Conservation (phyloP, 768 basidiomycete species). For the Phanerochaete sordida region DNA sequence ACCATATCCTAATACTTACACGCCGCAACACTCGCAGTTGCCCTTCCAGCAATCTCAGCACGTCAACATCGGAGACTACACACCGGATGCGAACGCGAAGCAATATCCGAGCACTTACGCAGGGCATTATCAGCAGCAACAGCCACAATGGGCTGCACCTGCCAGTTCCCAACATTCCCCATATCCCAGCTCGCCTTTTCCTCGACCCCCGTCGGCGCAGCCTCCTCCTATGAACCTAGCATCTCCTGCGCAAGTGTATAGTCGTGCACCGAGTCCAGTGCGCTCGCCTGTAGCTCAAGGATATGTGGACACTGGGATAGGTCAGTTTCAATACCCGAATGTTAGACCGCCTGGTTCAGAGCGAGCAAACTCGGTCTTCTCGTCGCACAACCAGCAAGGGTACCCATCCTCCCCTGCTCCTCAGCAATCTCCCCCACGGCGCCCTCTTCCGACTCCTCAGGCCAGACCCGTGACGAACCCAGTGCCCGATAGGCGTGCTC, state of each 20-base stretch:
- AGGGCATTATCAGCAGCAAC: not conserved
- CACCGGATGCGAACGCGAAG: not conserved
- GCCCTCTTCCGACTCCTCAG: constrained; percentile 7
- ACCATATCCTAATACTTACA: constrained; percentile 7
- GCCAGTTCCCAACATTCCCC: not conserved
- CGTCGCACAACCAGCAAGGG: not conserved
- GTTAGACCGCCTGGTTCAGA: not conserved
- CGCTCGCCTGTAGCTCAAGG: not conserved
- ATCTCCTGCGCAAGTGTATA: not conserved
- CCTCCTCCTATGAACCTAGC: not conserved
- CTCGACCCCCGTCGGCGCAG: not conserved
- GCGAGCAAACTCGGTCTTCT: not conserved
- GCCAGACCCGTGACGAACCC: not conserved
- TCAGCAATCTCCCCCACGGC: constrained; percentile 1
- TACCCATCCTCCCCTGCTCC: not conserved
- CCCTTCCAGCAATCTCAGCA: constrained; percentile 4
- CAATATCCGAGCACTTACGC: not conserved
- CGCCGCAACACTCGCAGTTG: not conserved
- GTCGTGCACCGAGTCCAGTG: not conserved
- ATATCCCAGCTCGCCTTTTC: not conserved
- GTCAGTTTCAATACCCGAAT: not conserved
- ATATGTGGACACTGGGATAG: not conserved
- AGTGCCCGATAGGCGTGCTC: not conserved
- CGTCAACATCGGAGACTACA: constrained; percentile 1
- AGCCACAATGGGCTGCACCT: not conserved